Evolutionary conservation across 805 yeast genomes (phyloP), one percentile per base, ranked within the genome.

Genomic region (Wickerhamiella kurtzmanii): DNA sequence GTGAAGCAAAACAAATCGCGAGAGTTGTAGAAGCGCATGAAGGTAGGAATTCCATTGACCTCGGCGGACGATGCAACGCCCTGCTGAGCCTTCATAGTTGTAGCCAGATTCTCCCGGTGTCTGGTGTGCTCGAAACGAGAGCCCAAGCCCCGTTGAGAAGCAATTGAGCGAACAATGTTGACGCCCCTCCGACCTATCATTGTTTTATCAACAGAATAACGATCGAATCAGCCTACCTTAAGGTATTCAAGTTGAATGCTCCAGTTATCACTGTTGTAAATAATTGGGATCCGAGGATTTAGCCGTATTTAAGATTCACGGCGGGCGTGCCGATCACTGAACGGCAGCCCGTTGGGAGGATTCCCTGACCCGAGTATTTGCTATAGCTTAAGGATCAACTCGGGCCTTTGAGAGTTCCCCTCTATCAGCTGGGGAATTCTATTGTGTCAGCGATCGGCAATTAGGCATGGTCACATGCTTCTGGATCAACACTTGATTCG

Each of bases 1-100:
- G 63, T 58, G 49, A 60, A 60, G 51, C 62, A 54, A 15, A 51
- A 15, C 32, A 63, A 53, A 44, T 62, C 64, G 25, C 51, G 36
- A 19, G 50, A 43, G 11, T 53, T 37, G 48, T 61, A 55, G 43
- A 50, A 41, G 49, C 54, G 50, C 50, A 62, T 47, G 51, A 62
- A 56, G 19, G 44, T 44, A n/a, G 53, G 53, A 11, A 54, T 22
- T 25, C 32, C 32, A 25, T 11, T 25, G 11, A 11, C 9, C 32
- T 25, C 32, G 32, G 32, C 32, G 11, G 32, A 25, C 11, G 32
- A 11, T 11, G 32, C 32, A 11, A 6, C 9, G 32, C 32, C 32
- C 6, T 25, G 32, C 9, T 25, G 9, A 11, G 32, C 32, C 32
- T 25, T 25, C 32, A 25, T 25, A 6, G 32, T 25, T 6, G 32